Evolutionary conservation across 768 basidiomycete species (phyloP), one percentile per base, ranked within the genome.

Genomic region (Podaxis pistillaris): DNA sequence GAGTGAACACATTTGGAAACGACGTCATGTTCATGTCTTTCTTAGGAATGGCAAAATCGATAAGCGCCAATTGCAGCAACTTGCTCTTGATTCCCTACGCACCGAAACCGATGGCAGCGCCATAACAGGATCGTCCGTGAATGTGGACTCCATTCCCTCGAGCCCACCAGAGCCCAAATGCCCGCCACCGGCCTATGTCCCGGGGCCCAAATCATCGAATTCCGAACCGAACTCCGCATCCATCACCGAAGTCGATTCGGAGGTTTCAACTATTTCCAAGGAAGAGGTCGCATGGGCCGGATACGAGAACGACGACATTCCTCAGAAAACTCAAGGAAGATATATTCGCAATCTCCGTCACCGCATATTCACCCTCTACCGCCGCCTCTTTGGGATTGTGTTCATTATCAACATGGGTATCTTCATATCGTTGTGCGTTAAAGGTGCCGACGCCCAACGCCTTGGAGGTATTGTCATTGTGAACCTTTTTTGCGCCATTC

Each of bases 341-440:
- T 52, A 66, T 36, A n/a, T 80, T 55, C 82, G 83, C 52, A 84
- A 86, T 68, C 66, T 86, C 33, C 82, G 85, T 49, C 79, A 85
- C 68, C 81, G 80, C 62, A 70, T 86, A 60, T 82, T 85, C 72
- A 78, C 79, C 8, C 74, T 86, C 12, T 88, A 86, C 68, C 82
- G 84, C 53, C 79, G 85, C 38, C 76, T 88, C 0, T 88, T 88
- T 68, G 79, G 82, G 40, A 67, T 86, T 49, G 81, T 86, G n/a
- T 84, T 86, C 72, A 65, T 83, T 51, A 74, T 76, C 28, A 87
- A 88, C 68, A 70, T 86, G 71, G 78, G 73, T 1, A 76, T 84
- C 47, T 80, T 86, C 70, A 81, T 87, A 61, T 74, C 69, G 26
- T 64, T 78, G 40, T 56, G 77, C 41, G 68, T 78, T 58, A 72